Evolutionary conservation across 768 basidiomycete species (phyloP), one percentile per base, ranked within the genome.

Genomic region (Amanita thiersii): DNA sequence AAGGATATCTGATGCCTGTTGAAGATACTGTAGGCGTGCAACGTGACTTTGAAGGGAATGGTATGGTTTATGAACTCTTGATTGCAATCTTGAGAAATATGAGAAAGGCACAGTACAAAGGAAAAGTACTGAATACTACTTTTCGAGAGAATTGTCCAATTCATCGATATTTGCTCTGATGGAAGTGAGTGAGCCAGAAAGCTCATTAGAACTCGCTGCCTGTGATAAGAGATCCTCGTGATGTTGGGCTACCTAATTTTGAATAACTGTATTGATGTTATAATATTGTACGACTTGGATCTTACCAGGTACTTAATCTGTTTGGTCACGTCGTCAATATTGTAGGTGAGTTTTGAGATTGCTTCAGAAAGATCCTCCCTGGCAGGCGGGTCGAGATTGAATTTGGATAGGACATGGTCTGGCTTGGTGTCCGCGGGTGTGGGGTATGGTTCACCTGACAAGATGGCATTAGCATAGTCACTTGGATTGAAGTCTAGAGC

Each of bases 351-450:
- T 58, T 88, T 92, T 4, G 88, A 81, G 20, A 97, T 82, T 2
- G 90, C 89, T 2, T 88, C 74, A 2, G 87, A 86, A 8, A 96
- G 83, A 50, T 97, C 94, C 46, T 91, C 89, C 56, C 81, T 87
- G 15, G 76, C 70, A 4, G 67, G 66, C 5, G 73, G 72, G 37
- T 80, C 77, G 18, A 73, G 66, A 0, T 60, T 55, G 10, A 31
- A 2, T 51, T 68, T 70, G 12, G 56, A 35, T 7, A 57, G 51
- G 19, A 51, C 41, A 19, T 56, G 48, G n/a, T 40, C 48, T 48
- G 63, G 66, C 44, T 60, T 61, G 58, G 54, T 44, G 60, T 63
- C 38, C 3, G 57, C 28, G 35, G 54, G 43, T 10, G 70, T 59
- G 9, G 79, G 74, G 56, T 93, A 89, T 0, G 78, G 56, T 50